Evolutionary conservation across 2,329 filamentous ascomycete genomes (phyloP).

Genomic region (Diaporthe sp.): DNA sequence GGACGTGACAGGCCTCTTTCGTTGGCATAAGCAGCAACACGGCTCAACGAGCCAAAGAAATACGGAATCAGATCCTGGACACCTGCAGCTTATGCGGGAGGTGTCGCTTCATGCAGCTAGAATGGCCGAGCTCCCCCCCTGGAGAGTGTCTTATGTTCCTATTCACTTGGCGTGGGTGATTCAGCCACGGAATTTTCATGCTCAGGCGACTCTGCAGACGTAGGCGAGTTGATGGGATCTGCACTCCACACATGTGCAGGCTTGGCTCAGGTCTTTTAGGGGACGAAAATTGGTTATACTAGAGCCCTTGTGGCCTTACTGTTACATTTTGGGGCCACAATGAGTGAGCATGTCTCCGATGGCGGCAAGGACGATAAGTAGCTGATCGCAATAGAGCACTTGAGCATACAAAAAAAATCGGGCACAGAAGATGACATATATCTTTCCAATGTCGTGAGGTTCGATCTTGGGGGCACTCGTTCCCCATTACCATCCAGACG

Average conservation of each 20-base stretch:
- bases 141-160: background rate
- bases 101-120: slow-evolving; percentile 1
- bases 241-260: background rate
- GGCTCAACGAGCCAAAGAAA: background rate
- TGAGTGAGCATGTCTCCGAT: background rate
- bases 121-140: background rate
- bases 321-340: background rate
- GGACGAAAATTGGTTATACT: background rate
- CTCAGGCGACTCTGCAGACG: background rate
- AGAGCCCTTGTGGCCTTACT: background rate
- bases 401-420: background rate
- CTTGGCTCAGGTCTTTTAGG: background rate
- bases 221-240: background rate
- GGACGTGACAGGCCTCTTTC: background rate
- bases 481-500: background rate
- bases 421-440: background rate
- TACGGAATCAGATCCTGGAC: background rate
- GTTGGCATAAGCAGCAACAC: background rate
- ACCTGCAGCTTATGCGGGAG: background rate
- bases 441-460: background rate
- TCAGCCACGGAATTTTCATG: background rate
- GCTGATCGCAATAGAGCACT: background rate
- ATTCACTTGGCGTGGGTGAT: background rate
- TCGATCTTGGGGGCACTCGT: background rate
- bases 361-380: background rate